phyloP scores from a whole-genome alignment of 2,329 filamentous ascomycete species.

The Verticillium longisporum region DNA sequence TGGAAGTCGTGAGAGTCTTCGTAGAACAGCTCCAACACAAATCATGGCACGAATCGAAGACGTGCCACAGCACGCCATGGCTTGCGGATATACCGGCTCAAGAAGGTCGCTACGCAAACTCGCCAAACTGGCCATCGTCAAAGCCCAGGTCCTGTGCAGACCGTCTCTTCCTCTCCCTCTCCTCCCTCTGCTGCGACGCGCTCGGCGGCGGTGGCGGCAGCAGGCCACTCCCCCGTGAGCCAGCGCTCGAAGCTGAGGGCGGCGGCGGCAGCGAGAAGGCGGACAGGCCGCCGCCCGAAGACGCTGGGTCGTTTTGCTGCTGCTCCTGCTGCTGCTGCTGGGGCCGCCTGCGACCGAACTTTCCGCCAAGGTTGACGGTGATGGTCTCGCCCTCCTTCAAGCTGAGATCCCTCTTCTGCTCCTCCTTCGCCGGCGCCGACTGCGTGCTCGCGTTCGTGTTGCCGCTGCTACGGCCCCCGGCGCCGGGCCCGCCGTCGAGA shows the following conservation, averaged over 20 bases:
- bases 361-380: conserved; percentile 64
- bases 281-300: conserved; percentile 26
- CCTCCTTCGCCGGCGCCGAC: conserved; percentile 27
- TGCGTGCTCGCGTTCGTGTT: conserved; percentile 10
- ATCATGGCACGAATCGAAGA: neutral
- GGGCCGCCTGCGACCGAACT: conserved; percentile 38
- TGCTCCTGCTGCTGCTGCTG: conserved; percentile 25
- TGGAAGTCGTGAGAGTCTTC: neutral
- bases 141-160: conserved; percentile 66
- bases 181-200: conserved; percentile 47
- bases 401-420: conserved; percentile 69
- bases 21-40: neutral
- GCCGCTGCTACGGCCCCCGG: neutral
- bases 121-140: conserved; percentile 82
- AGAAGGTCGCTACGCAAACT: conserved; percentile 55
- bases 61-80: neutral
- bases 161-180: conserved; percentile 45
- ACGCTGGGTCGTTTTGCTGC: conserved; percentile 6
- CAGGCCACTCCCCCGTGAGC: conserved; percentile 20
- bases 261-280: conserved; percentile 73
- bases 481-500: conserved; percentile 35
- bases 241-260: conserved; percentile 34
- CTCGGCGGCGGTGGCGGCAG: conserved; percentile 63
- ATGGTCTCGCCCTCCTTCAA: conserved; percentile 88
- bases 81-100: neutral